Conservation (phyloP, 2,329 filamentous ascomycete species). For the Exophiala sp. region DNA sequence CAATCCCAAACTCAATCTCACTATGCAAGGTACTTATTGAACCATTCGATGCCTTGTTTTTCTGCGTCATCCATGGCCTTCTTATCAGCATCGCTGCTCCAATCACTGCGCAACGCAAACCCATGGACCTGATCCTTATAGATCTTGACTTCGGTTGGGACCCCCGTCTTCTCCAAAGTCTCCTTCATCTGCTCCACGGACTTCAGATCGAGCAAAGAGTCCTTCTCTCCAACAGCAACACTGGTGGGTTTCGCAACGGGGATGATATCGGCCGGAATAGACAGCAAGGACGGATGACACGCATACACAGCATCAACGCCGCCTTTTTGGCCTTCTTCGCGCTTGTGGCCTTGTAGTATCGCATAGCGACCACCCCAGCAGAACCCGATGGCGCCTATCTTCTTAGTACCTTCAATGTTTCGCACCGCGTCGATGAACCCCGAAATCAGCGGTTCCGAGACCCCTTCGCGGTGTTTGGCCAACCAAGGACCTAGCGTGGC, state of each 20-base stretch:
- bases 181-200: conserved; percentile 39
- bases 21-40: conserved; percentile 35
- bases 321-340: conserved; percentile 27
- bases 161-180: conserved; percentile 37
- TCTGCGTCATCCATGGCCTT: conserved; percentile 44
- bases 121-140: conserved; percentile 44
- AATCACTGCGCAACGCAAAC: conserved; percentile 40
- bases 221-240: conserved; percentile 40
- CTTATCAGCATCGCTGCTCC: conserved; percentile 41
- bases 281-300: conserved; percentile 40
- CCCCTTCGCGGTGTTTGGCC: conserved; percentile 39
- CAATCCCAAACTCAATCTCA: background rate
- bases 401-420: conserved; percentile 35
- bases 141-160: conserved; percentile 37
- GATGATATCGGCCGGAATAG: conserved; percentile 41
- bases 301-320: conserved; percentile 40
- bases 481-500: conserved; percentile 42
- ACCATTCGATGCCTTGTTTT: conserved; percentile 40
- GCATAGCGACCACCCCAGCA: conserved; percentile 45
- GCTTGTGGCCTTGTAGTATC: conserved; percentile 32
- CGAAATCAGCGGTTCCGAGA: conserved; percentile 41
- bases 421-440: conserved; percentile 40
- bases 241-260: conserved; percentile 37
- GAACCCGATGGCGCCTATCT: conserved; percentile 44
- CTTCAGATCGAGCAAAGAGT: conserved; percentile 38